Evolutionary conservation across 2,329 filamentous ascomycete genomes (phyloP).

Genomic region (Fonsecaea erecta): DNA sequence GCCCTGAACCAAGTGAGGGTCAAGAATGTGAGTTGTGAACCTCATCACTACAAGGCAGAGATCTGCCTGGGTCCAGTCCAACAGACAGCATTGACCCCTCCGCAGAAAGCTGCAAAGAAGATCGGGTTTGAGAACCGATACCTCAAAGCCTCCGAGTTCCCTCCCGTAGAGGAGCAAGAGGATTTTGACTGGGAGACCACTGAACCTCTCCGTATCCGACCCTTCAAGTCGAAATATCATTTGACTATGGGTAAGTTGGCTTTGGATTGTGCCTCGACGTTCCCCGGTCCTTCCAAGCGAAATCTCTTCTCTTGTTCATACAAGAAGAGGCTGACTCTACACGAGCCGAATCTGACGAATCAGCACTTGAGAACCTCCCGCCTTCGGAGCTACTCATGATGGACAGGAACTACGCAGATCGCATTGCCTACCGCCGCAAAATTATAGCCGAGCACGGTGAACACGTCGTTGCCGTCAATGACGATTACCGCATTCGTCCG

Average conservation of each 20-base stretch:
- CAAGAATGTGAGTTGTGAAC: slow-evolving; percentile 21
- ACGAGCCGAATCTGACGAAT: slow-evolving; percentile 27
- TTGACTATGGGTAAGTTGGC: slow-evolving; percentile 63
- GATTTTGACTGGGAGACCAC: slow-evolving; percentile 58
- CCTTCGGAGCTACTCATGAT: slow-evolving; percentile 62
- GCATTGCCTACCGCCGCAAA: slow-evolving; percentile 55
- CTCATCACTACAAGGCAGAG: background rate
- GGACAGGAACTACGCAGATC: slow-evolving; percentile 62
- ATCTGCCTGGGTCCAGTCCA: background rate
- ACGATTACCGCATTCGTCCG: slow-evolving; percentile 47
- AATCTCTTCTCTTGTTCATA: slow-evolving; percentile 10
- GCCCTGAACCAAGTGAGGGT: slow-evolving; percentile 28
- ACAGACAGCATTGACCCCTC: background rate
- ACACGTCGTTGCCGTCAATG: slow-evolving; percentile 47
- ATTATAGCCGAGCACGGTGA: slow-evolving; percentile 53
- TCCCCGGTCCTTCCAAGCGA: background rate
- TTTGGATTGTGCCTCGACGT: background rate
- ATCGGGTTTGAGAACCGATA: slow-evolving; percentile 29
- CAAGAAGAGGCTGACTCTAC: slow-evolving; percentile 29
- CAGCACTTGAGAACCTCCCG: slow-evolving; percentile 59
- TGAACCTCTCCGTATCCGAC: slow-evolving; percentile 59
- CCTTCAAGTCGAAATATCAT: slow-evolving; percentile 66
- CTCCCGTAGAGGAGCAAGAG: slow-evolving; percentile 48
- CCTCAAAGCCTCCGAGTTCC: slow-evolving; percentile 37
- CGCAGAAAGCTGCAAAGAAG: slow-evolving; percentile 27